Evolutionary conservation across 2,329 filamentous ascomycete species (phyloP), one percentile per base, ranked within the genome.

Genomic region (Ceratocystis smalleyi): DNA sequence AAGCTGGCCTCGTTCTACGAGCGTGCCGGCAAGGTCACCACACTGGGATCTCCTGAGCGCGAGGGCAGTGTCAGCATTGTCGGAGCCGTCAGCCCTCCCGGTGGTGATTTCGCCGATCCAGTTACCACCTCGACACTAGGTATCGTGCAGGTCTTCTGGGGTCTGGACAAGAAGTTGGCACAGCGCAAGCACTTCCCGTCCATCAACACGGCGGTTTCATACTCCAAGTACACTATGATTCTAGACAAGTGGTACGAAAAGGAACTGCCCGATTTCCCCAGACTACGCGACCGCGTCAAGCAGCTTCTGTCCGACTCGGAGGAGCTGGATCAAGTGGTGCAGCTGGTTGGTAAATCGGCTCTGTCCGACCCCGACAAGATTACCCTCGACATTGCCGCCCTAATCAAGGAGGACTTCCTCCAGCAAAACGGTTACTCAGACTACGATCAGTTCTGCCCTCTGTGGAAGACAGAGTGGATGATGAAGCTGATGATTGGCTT

Each of bases 381-480:
- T 72, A 96, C 91, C 0, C 81, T 99, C 62, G 95, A 97, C 73
- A 85, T 99, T 68, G 89, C 94, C 19, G 86, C 84, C 19, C 79
- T 99, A 70, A 79, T 99, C 76, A 99, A 99, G 83, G 94, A 99
- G 73, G 94, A 99, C 75, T 99, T 99, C 79, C 75, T 99, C 73
- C 94, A 99, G 77, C 94, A 99, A 76, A 99, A 99, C 78, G 94
- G 94, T 68, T 99, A 99, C 83, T 94, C 88, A 69, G 90, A 97
- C 76, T 97, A 99, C 74, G 94, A 99, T 74, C 91, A 97, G 78
- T 99, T 95, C 84, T 99, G 94, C 74, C 94, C 94, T 61, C 83
- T 99, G 72, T 99, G 94, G 94, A 99, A 99, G 86, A 99, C 94
- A 0, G 88, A 95, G 75, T 99, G 94, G 87, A 97, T 99, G 94